Conservation (phyloP, 768 basidiomycete species). For the Porpolomopsis calyptriformis region DNA sequence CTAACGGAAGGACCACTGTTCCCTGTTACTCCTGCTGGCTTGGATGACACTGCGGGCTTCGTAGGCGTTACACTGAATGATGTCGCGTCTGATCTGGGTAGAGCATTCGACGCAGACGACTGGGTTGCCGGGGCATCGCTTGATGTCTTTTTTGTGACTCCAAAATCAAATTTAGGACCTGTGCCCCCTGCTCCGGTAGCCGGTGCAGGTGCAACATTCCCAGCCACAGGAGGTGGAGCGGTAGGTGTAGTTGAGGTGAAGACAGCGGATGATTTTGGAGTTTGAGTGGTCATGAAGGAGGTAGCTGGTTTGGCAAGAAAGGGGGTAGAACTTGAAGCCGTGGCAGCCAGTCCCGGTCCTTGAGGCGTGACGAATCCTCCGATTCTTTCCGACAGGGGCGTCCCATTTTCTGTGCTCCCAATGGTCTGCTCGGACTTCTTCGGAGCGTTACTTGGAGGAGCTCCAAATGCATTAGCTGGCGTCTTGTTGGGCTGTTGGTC, state of each 20-base stretch:
- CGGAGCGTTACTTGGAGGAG: neutral
- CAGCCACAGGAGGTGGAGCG: neutral
- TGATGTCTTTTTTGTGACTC: constrained; percentile 12
- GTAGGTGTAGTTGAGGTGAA: constrained; percentile 4
- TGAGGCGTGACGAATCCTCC: neutral
- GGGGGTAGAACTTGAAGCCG: neutral
- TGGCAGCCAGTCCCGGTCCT: neutral
- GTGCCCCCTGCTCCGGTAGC: constrained; percentile 8
- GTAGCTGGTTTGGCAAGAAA: constrained; percentile 12
- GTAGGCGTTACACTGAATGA: constrained; percentile 5
- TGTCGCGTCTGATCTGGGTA: neutral
- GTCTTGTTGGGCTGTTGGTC: neutral
- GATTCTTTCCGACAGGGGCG: neutral
- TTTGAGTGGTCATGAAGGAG: constrained; percentile 7
- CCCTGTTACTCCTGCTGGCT: neutral
- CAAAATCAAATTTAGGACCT: constrained; percentile 31
- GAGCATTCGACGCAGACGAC: neutral
- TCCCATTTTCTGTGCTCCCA: neutral
- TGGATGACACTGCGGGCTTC: neutral
- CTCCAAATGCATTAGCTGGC: neutral
- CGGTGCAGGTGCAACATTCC: constrained; percentile 5
- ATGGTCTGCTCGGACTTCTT: constrained; percentile 3
- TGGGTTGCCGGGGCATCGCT: constrained; percentile 5
- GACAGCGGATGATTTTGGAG: constrained; percentile 6
- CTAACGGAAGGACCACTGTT: constrained; percentile 1